Base-by-base conservation (phyloP, 2,329 filamentous ascomycete genomes). In the Sporothrix variecibatus region DNA sequence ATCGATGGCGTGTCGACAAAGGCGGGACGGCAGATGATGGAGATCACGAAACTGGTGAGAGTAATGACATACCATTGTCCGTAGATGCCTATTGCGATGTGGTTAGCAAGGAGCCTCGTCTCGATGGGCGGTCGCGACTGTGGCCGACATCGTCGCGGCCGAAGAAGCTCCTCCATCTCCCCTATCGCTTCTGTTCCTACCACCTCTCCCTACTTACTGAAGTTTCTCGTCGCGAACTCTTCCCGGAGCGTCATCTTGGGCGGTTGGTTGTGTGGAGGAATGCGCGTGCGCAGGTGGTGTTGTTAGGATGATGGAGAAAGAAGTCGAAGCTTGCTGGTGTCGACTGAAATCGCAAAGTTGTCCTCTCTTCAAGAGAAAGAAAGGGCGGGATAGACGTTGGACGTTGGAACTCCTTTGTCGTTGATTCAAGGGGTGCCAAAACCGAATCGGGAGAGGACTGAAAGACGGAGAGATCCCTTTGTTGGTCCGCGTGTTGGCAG, bases 201-300 rank as follows among this genome's bases (percentile, higher is more conserved):
- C 43, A 28, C 34, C 34, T 58, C 51, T 31, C 15, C 2, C 72
- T 73, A 73, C 73, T 69, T 86, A 93, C 91, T 93, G 84, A 93
- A 93, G 84, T 93, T 93, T 80, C 91, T 87, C 75, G 90, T 91
- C 81, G 87, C 87, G 81, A 93, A 92, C 83, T 93, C 91, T 80
- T 93, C 91, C 83, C 88, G 88, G 84, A 93, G 86, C 82, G 90
- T 88, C 78, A 78, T 78, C 38, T 72, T 70, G 70, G 53, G 43
- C 60, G 65, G 56, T 56, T 20, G 34, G 2, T 51, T 68, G 26
- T 51, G 43, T 34, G 23, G 43, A n/a, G 34, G 65, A 17, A 34
- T 51, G 64, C 40, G 64, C 64, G 64, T 51, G 65, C 65, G 65
- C 65, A 7, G 65, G 9, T 49, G 17, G 26, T 31, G 15, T 49